A percentile compares a stretch with the other conserved stretches of the same genome.
These are phyloP conservation scores for Ophiognomonia clavigignenti-juglandacearum DNA, from an alignment of 2,329 filamentous ascomycete species.

Conservation along the genomic window DNA sequence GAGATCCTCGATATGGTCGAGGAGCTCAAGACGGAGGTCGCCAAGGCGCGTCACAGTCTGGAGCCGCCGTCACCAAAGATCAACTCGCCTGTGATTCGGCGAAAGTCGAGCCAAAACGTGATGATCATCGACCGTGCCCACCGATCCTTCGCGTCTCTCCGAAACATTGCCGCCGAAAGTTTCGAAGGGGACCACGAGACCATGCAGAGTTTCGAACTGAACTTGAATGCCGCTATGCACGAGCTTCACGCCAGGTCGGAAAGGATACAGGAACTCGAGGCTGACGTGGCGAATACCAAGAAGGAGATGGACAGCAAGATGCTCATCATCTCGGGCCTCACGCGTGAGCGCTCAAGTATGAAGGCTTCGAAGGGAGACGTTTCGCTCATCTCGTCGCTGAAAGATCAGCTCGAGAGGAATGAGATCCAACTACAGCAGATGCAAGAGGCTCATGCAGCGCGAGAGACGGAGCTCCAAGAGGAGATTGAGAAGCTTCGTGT, in stretches of 20 bases:
- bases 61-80: constrained; percentile 57
- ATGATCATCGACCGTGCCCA: constrained; percentile 87
- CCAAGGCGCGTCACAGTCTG: constrained; percentile 63
- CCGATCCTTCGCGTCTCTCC: constrained; percentile 81
- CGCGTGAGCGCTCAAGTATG: constrained; percentile 86
- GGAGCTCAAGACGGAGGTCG: constrained; percentile 81
- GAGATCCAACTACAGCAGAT: constrained; percentile 74
- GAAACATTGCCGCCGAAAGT: constrained; percentile 82
- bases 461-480: constrained; percentile 68
- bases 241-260: constrained; percentile 85
- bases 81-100: constrained; percentile 72
- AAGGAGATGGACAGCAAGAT: constrained; percentile 98
- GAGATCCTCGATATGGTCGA: constrained; percentile 82
- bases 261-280: constrained; percentile 83
- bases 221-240: constrained; percentile 86
- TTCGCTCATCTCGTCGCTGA: constrained; percentile 79
- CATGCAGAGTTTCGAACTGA: constrained; percentile 89
- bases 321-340: constrained; percentile 89
- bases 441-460: constrained; percentile 64
- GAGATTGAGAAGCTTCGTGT: constrained; percentile 67
- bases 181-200: constrained; percentile 78
- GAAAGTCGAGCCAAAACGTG: constrained; percentile 88
- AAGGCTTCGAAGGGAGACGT: constrained; percentile 84
- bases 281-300: constrained; percentile 74
- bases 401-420: constrained; percentile 81